Percentiles rank a stretch among this genome's conserved stretches.
These are phyloP conservation scores for Curvularia eragrostidis DNA, from an alignment of 2,329 filamentous ascomycete genomes.

Conservation along the genomic window DNA sequence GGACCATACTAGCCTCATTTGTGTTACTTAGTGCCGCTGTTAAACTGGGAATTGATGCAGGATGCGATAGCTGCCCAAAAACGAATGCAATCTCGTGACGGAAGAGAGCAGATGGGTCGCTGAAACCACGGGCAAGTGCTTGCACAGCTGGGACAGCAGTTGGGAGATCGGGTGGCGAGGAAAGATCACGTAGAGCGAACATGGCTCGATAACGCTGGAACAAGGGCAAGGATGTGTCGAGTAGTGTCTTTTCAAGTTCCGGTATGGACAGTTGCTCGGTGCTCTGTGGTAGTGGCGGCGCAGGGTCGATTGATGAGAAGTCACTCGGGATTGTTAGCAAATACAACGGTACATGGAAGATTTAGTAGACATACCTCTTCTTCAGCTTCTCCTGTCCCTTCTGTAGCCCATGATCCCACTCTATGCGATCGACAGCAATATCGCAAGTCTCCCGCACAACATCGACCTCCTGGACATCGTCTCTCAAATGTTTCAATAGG, in stretches of 20 bases:
- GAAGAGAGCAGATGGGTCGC: constrained; percentile 88
- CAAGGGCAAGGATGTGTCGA: constrained; percentile 79
- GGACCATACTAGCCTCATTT: constrained; percentile 91
- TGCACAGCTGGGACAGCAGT: constrained; percentile 87
- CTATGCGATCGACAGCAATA: constrained; percentile 90
- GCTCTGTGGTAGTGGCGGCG: constrained; percentile 81
- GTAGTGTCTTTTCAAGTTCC: constrained; percentile 75
- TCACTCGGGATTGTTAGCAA: constrained; percentile 65
- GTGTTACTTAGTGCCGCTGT: constrained; percentile 77
- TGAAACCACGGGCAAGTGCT: constrained; percentile 83
- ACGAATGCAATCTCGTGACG: constrained; percentile 98
- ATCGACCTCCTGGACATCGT: constrained; percentile 76
- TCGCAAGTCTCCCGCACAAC: constrained; percentile 96
- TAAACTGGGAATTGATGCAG: constrained; percentile 92
- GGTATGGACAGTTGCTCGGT: constrained; percentile 68
- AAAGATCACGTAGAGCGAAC: constrained; percentile 95
- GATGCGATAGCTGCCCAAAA: constrained; percentile 94
- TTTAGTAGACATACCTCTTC: constrained; percentile 67
- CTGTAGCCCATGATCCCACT: constrained; percentile 76
- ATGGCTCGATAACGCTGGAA: constrained; percentile 97
- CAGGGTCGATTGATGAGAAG: constrained; percentile 94
- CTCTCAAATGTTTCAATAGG: constrained; percentile 74
- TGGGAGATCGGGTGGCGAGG: constrained; percentile 87
- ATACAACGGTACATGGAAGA: background rate
- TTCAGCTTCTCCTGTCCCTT: constrained; percentile 75